phyloP scores from a whole-genome alignment of 192 early-diverging fungal species.

The Linnemannia elongata region DNA sequence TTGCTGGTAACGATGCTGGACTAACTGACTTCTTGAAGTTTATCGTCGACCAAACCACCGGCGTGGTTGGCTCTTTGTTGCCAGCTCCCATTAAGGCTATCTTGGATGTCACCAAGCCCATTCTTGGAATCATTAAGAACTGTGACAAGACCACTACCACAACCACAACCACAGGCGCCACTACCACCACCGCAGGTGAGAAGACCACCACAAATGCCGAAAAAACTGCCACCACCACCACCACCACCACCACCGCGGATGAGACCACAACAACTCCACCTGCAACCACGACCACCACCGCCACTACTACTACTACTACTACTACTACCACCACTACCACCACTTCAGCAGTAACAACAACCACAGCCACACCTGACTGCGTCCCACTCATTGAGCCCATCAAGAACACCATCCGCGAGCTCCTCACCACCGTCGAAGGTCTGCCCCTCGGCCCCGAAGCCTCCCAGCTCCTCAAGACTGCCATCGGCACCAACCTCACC shows the following conservation, averaged over 20 bases:
- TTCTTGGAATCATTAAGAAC: constrained; percentile 12
- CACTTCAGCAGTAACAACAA: neutral
- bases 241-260: too few relatives aligned
- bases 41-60: neutral
- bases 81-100: constrained; percentile 12
- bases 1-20: constrained; percentile 1
- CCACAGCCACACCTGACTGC: neutral
- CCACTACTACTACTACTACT: too few relatives aligned
- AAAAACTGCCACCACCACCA: too few relatives aligned
- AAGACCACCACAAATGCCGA: too few relatives aligned
- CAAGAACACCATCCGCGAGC: neutral
- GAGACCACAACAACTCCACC: too few relatives aligned
- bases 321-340: neutral
- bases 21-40: neutral
- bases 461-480: constrained; percentile 10
- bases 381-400: constrained; percentile 11
- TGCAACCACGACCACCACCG: too few relatives aligned
- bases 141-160: too few relatives aligned
- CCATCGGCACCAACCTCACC: constrained; percentile 1
- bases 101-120: constrained; percentile 6
- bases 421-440: neutral
- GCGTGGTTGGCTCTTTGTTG: neutral
- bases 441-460: constrained; percentile 19
- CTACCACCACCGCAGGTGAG: too few relatives aligned
- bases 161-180: too few relatives aligned